Evolutionary conservation across 371 early-diverging fungal species (phyloP).

Genomic region (Gilbertella persicaria): DNA sequence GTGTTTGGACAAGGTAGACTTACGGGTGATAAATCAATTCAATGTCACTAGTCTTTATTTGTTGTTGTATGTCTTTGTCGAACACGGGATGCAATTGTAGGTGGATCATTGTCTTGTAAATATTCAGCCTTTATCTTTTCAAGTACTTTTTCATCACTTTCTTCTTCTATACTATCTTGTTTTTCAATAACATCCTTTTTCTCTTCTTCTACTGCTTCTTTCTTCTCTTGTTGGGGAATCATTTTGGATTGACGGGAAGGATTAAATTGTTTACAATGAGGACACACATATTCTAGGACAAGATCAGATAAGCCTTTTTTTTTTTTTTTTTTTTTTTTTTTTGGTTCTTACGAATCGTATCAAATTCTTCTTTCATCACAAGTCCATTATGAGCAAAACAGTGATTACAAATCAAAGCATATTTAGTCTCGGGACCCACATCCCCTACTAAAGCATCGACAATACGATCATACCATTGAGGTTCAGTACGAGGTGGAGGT

Average conservation of each 20-base stretch:
- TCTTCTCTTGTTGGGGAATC: not conserved
- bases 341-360: constrained; percentile 64
- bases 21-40: constrained; percentile 33
- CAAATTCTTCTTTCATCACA: constrained; percentile 80
- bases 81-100: constrained; percentile 25
- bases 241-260: constrained; percentile 27
- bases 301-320: not conserved
- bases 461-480: constrained; percentile 80
- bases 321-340: not conserved
- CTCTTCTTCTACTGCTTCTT: constrained; percentile 4
- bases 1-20: constrained; percentile 50
- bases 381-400: constrained; percentile 94
- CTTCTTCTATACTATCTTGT: constrained; percentile 1
- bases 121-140: constrained; percentile 7
- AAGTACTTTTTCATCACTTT: constrained; percentile 11
- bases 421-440: constrained; percentile 78
- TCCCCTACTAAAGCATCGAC: constrained; percentile 90
- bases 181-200: constrained; percentile 8
- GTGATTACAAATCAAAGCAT: constrained; percentile 88
- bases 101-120: constrained; percentile 5
- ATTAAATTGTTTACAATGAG: constrained; percentile 30
- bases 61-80: constrained; percentile 15
- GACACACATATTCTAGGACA: constrained; percentile 28
- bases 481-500: constrained; percentile 22
- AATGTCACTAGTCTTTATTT: constrained; percentile 38